Percentiles rank a stretch among this genome's conserved stretches.
These are phyloP conservation scores for Fusarium pseudoanthophilum DNA, from an alignment of 2,329 filamentous ascomycete genomes.

Conservation along the genomic window DNA sequence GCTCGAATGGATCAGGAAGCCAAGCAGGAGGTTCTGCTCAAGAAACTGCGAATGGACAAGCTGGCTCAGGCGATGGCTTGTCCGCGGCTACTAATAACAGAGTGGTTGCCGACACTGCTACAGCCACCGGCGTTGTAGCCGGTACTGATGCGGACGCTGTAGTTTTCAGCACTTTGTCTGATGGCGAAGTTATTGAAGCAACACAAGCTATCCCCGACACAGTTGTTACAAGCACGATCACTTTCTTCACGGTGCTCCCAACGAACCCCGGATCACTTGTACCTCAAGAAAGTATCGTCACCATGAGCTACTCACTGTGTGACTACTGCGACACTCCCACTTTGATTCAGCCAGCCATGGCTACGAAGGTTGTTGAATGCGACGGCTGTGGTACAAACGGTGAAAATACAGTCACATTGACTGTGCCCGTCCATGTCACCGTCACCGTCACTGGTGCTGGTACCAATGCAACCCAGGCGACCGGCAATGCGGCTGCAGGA, in stretches of 20 bases:
- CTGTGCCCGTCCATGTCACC: constrained; percentile 32
- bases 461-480: neutral
- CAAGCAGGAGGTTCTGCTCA: neutral
- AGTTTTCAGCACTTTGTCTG: neutral
- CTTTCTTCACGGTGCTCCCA: constrained; percentile 43
- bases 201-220: neutral
- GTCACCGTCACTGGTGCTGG: neutral
- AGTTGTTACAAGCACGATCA: constrained; percentile 36
- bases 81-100: neutral
- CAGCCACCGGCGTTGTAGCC: neutral
- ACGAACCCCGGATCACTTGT: constrained; percentile 49
- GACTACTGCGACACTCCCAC: constrained; percentile 33
- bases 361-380: constrained; percentile 37
- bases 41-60: neutral
- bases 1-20: neutral
- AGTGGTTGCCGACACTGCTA: neutral
- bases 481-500: constrained; percentile 3
- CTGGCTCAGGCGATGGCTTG: neutral
- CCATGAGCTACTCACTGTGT: constrained; percentile 42
- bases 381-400: constrained; percentile 39
- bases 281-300: constrained; percentile 49
- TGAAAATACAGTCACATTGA: constrained; percentile 39
- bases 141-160: neutral
- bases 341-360: constrained; percentile 33
- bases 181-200: neutral